Evolutionary conservation across 225 moss, liverwort and hornwort genomes (phyloP), one percentile per base, ranked within the genome.

Genomic region (Anthoceros angustus): DNA sequence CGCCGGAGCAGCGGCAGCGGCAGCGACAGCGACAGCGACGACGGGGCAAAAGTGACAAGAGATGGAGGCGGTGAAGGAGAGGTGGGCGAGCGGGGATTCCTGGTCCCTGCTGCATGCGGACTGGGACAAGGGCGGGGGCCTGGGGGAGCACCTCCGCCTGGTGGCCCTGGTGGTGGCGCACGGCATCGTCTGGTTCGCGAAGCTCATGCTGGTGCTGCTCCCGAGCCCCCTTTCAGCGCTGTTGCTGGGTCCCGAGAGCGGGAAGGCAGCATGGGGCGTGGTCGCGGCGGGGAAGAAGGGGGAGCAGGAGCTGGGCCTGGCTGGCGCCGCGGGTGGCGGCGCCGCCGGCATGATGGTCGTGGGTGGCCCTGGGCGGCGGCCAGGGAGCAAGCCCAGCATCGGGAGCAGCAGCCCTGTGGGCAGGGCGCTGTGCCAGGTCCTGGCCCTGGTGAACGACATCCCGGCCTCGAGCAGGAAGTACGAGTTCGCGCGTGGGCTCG

Each of bases 391-490:
- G 69, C 18, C 82, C 71, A 60, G 72, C 85, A 10, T 18, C n/a
- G 55, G 7, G 55, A 55, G 55, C 55, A 23, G n/a, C 8, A 20
- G 55, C 23, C 16, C 55, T 23, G 75, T 86, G 38, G 85, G 83
- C 0, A 77, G 86, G 39, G 82, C 91, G 4, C 79, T 95, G 69
- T 66, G 32, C 15, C 76, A 91, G 79, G 76, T 91, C 46, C 69
- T 94, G 41, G 73, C 77, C 65, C 64, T 94, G 40, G 75, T 90
- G 66, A 94, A 94, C 66, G 90, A 87, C 10, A 76, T 86, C 2
- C 87, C 94, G 2, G 75, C 79, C 12, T 84, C 84, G n/a, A 86
- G 87, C 32, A 76, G 72, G 62, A 94, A 94, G 18, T 88, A 94
- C 63, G 69, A 68, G 5, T 90, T 87, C 68, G 75, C 83, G 12